These are phyloP conservation scores for Ceratocystis ficicola DNA, from an alignment of 2,329 filamentous ascomycete species.

Conservation along the genomic window DNA sequence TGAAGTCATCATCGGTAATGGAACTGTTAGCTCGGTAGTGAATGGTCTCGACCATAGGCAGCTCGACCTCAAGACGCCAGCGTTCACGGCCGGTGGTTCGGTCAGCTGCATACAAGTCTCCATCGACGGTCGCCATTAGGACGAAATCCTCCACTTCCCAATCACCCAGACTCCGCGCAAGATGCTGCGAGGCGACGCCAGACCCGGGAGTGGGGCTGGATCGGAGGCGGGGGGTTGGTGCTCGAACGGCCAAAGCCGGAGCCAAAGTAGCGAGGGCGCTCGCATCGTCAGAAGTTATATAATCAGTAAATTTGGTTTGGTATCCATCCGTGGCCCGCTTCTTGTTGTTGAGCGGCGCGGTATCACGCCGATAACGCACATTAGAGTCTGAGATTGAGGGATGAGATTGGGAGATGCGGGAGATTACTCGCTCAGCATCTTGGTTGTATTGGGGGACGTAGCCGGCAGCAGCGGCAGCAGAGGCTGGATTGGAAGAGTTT, in stretches of 20 bases:
- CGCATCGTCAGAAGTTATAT: slow-evolving; percentile 52
- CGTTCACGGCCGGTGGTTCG: slow-evolving; percentile 70
- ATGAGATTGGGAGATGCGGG: slow-evolving; percentile 13
- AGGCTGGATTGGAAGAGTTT: not conserved
- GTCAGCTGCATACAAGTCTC: slow-evolving; percentile 84
- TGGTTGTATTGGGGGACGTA: slow-evolving; percentile 15
- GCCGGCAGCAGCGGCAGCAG: slow-evolving; percentile 22
- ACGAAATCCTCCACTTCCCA: slow-evolving; percentile 99
- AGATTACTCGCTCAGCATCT: slow-evolving; percentile 12
- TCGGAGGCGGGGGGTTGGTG: slow-evolving; percentile 57
- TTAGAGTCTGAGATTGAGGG: slow-evolving; percentile 15
- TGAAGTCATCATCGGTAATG: slow-evolving; percentile 44
- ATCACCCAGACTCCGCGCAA: slow-evolving; percentile 95
- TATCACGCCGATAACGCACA: slow-evolving; percentile 16
- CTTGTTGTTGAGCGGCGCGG: slow-evolving; percentile 23
- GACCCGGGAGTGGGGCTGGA: slow-evolving; percentile 46
- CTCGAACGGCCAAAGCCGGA: slow-evolving; percentile 93
- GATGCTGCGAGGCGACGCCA: slow-evolving; percentile 68
- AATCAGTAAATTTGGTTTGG: slow-evolving; percentile 29
- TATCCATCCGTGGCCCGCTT: slow-evolving; percentile 29
- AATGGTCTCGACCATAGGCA: slow-evolving; percentile 80
- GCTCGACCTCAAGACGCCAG: slow-evolving; percentile 75
- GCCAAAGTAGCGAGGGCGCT: slow-evolving; percentile 96
- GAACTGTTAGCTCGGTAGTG: slow-evolving; percentile 64
- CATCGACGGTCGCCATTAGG: slow-evolving; percentile 98